Base-by-base conservation (phyloP, 306 rosid genomes). In the Trifolium dubium region DNA sequence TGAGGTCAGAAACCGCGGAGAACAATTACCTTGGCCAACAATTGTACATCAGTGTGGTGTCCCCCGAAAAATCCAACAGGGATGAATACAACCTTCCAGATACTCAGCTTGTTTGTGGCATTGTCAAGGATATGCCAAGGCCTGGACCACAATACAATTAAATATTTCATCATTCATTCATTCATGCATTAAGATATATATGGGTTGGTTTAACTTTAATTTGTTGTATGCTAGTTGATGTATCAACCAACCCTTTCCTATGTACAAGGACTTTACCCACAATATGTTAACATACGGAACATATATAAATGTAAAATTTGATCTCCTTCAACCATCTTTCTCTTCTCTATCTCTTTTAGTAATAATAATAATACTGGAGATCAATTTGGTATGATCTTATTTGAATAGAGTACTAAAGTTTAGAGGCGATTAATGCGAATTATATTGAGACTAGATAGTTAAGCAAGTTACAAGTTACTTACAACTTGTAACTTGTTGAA, bases 21-120 rank as follows among this genome's bases (percentile, higher is more conserved):
- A 82, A 81, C 8, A 78, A 83, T n/a, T 88, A 88, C 80, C 77
- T 90, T 13, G 96, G 96, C 2, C 96, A 90, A 15, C 86, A 90
- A 46, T 12, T 89, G 58, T 89, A 89, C 71, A 4, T 86, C 0
- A 84, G 89, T 44, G 84, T 89, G 3, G 34, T 77, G 43, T 87
- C 89, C 0, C 79, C 82, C 0, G 79, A 76, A 8, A 67, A 63
- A 8, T 87, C 96, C 0, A 75, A 77, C 2, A 85, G 92, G 79
- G 90, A 89, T 64, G 92, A 89, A 75, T 89, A 89, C 85, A 86
- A 86, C 70, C 50, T 86, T 13, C 92, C 92, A 1, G 88, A 80
- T 0, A 79, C 31, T 9, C 71, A 86, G 35, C 82, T 79, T 13
- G 68, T 82, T 23, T 89, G 96, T 51, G 96, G 92, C 49, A 13